phyloP scores from a whole-genome alignment of 495 filamentous ascomycete genomes.

The Emericellopsis terricola region DNA sequence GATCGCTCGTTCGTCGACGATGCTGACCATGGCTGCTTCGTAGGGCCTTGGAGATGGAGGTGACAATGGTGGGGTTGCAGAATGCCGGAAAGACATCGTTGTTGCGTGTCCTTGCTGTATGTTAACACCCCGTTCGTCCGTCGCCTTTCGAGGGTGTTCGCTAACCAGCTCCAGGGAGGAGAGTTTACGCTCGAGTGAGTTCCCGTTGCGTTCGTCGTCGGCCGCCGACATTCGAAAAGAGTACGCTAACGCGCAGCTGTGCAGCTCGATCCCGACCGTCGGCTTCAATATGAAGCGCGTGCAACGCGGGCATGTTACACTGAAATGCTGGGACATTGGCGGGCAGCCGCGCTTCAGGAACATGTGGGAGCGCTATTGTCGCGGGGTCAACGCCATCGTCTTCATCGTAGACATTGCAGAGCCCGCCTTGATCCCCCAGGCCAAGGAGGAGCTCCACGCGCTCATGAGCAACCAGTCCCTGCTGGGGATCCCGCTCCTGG shows the following conservation, averaged over 20 bases:
- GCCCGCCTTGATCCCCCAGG: constrained; percentile 58
- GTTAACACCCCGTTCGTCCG: too few species aligned
- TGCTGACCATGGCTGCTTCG: constrained; percentile 10
- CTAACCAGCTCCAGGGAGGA: constrained; percentile 51
- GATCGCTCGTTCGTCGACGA: constrained; percentile 1
- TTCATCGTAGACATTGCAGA: constrained; percentile 87
- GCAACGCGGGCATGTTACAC: constrained; percentile 92
- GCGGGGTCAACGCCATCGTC: constrained; percentile 92
- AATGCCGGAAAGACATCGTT: constrained; percentile 97
- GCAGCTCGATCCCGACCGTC: constrained; percentile 92
- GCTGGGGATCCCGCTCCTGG: constrained; percentile 82
- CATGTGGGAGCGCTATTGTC: constrained; percentile 99
- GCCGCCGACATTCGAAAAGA: constrained; percentile 4
- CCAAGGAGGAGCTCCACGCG: constrained; percentile 78
- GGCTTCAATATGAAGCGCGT: constrained; percentile 99
- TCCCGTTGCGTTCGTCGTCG: constrained; percentile 3
- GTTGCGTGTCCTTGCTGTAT: constrained; percentile 83
- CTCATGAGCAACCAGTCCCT: constrained; percentile 73
- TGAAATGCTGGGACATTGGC: constrained; percentile 98
- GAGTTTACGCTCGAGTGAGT: constrained; percentile 99
- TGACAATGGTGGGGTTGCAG: constrained; percentile 97
- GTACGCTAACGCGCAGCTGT: constrained; percentile 19
- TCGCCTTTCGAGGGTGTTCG: constrained; percentile 2
- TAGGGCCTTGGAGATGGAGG: constrained; percentile 98
- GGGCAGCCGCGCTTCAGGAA: constrained; percentile 92